Percentiles rank a stretch among this genome's conserved stretches.
Evolutionary conservation across 768 basidiomycete species (phyloP).

Genomic region (Tylopilus rubrobrunneus): DNA sequence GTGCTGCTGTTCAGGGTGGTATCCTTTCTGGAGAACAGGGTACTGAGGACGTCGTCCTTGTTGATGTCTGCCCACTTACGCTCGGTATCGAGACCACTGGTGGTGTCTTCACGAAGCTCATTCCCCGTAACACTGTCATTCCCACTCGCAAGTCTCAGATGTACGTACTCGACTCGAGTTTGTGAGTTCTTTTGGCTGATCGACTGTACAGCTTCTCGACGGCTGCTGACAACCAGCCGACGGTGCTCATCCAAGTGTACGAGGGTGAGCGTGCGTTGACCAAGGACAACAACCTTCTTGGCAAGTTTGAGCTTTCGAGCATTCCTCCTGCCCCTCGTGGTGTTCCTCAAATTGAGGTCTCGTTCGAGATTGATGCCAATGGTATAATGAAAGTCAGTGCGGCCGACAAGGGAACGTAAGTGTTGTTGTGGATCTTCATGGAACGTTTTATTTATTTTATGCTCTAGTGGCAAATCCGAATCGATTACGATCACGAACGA

Average conservation of each 20-base stretch:
- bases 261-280: slow-evolving; percentile 97
- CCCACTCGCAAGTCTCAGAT: slow-evolving; percentile 97
- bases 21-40: slow-evolving; percentile 94
- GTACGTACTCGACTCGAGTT: slow-evolving; percentile 34
- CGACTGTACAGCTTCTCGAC: slow-evolving; percentile 55
- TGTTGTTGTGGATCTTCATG: slow-evolving; percentile 6
- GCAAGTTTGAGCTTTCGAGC: slow-evolving; percentile 90
- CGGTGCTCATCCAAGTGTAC: slow-evolving; percentile 94
- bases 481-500: slow-evolving; percentile 95
- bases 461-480: slow-evolving; percentile 69
- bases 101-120: slow-evolving; percentile 97
- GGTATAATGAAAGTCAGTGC: slow-evolving; percentile 95
- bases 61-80: slow-evolving; percentile 95
- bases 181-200: not conserved
- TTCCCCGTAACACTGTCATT: slow-evolving; percentile 96
- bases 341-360: slow-evolving; percentile 95
- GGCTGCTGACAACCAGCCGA: slow-evolving; percentile 89
- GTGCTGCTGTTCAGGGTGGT: slow-evolving; percentile 98
- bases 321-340: slow-evolving; percentile 96
- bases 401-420: slow-evolving; percentile 90
- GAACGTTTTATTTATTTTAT: not conserved
- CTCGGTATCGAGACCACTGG: slow-evolving; percentile 99
- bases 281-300: slow-evolving; percentile 98
- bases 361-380: slow-evolving; percentile 93
- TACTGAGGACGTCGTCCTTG: slow-evolving; percentile 86